Percentiles rank a stretch among this genome's conserved stretches.
Conservation (phyloP, 306 rosid genomes). For the Malus asiatica region DNA sequence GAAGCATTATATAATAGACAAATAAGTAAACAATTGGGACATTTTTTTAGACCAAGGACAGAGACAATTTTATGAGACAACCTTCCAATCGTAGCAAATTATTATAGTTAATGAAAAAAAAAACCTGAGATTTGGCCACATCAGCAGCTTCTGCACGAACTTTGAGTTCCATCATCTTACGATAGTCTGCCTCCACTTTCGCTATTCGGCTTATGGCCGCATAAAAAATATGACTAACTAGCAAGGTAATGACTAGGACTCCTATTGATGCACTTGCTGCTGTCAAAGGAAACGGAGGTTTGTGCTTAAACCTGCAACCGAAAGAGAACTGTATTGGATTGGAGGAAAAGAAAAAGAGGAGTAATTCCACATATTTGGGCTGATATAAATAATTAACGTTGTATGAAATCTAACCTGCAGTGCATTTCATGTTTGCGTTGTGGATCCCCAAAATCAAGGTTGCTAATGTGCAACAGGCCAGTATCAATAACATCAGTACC, state of each 20-base stretch:
- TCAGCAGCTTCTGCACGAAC: constrained; percentile 94
- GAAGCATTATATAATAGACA: neutral
- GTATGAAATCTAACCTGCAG: constrained; percentile 62
- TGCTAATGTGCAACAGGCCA: constrained; percentile 57
- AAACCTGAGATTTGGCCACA: constrained; percentile 92
- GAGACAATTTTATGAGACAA: constrained; percentile 3
- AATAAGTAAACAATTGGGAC: neutral
- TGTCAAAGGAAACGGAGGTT: constrained; percentile 68
- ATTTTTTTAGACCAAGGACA: neutral
- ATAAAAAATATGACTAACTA: constrained; percentile 69
- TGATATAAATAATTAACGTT: constrained; percentile 1
- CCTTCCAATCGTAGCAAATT: neutral
- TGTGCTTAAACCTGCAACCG: constrained; percentile 71
- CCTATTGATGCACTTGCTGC: constrained; percentile 58
- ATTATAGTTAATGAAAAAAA: constrained; percentile 15
- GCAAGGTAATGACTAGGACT: constrained; percentile 69
- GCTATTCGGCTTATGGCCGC: constrained; percentile 77
- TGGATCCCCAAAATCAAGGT: constrained; percentile 92
- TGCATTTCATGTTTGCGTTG: constrained; percentile 96
- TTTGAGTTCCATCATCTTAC: constrained; percentile 57
- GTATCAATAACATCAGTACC: constrained; percentile 75
- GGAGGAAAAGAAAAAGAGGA: neutral
- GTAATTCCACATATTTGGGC: constrained; percentile 8
- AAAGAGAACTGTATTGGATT: neutral
- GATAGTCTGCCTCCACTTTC: constrained; percentile 74